Percentiles rank a stretch among this genome's conserved stretches.
Evolutionary conservation across 108 stramenopile species (phyloP).

Genomic region (Nitzschia sp.): DNA sequence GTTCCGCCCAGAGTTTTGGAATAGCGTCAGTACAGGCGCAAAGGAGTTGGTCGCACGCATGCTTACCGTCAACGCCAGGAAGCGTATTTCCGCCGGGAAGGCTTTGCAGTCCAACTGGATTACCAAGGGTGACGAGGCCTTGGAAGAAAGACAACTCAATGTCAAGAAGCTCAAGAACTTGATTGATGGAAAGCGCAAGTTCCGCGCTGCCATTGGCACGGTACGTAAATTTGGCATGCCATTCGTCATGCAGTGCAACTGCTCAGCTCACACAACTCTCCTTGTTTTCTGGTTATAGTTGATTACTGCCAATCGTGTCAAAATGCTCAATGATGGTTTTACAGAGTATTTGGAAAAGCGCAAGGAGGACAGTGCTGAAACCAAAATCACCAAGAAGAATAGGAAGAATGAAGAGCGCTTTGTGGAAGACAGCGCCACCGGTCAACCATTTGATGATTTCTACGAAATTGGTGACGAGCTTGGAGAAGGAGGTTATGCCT

Average conservation of each 20-base stretch:
- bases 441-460: conserved; percentile 42
- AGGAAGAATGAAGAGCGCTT: conserved; percentile 30
- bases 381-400: conserved; percentile 24
- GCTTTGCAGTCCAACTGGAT: conserved; percentile 75
- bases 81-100: conserved; percentile 55
- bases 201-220: conserved; percentile 42
- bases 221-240: conserved; percentile 6
- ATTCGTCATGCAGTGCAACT: neutral
- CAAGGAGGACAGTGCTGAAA: conserved; percentile 28
- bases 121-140: conserved; percentile 34
- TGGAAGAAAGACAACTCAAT: conserved; percentile 37
- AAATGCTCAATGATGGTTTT: conserved; percentile 39
- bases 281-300: conserved; percentile 8
- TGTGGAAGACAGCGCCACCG: conserved; percentile 40
- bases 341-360: conserved; percentile 36
- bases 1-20: conserved; percentile 42
- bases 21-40: conserved; percentile 49
- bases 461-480: conserved; percentile 53
- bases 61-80: conserved; percentile 67
- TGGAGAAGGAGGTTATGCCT: conserved; percentile 72
- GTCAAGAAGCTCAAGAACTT: conserved; percentile 30
- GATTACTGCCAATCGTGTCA: conserved; percentile 41
- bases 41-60: conserved; percentile 71
- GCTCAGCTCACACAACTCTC: neutral
- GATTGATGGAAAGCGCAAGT: conserved; percentile 44